These are phyloP conservation scores for Filobasidium wieringae DNA, from an alignment of 768 basidiomycete genomes.

Conservation along the genomic window DNA sequence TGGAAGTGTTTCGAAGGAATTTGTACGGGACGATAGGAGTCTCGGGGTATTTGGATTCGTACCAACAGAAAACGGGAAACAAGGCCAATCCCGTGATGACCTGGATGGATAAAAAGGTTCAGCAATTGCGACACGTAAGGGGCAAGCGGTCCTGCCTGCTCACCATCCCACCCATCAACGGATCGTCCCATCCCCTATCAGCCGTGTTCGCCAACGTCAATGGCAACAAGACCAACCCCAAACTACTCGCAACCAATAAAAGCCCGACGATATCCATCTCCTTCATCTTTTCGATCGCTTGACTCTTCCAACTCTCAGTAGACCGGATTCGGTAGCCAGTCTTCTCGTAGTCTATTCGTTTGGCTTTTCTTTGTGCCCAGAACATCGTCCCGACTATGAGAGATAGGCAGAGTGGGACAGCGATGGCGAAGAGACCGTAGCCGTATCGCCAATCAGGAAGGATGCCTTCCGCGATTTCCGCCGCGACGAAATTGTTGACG, in stretches of 20 bases:
- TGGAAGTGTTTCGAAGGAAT: slow-evolving; percentile 51
- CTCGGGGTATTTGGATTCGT: slow-evolving; percentile 45
- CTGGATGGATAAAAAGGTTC: neutral
- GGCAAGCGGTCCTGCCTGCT: neutral
- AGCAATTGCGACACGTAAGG: neutral
- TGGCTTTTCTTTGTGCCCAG: slow-evolving; percentile 37
- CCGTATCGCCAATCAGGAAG: slow-evolving; percentile 42
- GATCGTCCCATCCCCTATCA: slow-evolving; percentile 29
- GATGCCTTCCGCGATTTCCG: slow-evolving; percentile 37
- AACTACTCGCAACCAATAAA: slow-evolving; percentile 33
- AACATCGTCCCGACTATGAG: slow-evolving; percentile 37
- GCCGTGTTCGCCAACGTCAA: slow-evolving; percentile 31
- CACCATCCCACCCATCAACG: slow-evolving; percentile 25
- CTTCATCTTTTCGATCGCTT: neutral
- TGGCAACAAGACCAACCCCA: slow-evolving; percentile 36
- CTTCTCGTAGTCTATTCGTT: slow-evolving; percentile 15
- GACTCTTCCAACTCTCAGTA: neutral
- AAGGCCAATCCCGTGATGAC: slow-evolving; percentile 2
- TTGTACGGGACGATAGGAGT: slow-evolving; percentile 53
- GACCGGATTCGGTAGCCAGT: neutral
- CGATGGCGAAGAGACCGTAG: slow-evolving; percentile 38
- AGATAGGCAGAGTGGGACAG: slow-evolving; percentile 34
- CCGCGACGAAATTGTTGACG: slow-evolving; percentile 40
- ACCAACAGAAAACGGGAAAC: slow-evolving; percentile 25
- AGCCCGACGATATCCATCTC: slow-evolving; percentile 20